phyloP scores from a whole-genome alignment of 2,329 filamentous ascomycete species.

The Microdochium paspali region DNA sequence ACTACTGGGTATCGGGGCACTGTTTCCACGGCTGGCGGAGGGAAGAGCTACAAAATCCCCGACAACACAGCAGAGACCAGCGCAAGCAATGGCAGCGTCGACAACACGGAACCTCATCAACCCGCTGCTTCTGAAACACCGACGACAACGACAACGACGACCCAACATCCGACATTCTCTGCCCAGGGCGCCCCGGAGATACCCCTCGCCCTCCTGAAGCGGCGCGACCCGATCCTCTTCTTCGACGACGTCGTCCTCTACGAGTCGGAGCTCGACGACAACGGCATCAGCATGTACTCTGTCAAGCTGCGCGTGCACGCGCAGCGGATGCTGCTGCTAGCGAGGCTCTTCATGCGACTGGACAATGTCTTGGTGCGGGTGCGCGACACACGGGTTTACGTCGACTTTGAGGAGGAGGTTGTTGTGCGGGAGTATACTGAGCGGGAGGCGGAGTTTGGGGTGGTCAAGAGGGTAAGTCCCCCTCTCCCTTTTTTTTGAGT shows the following conservation, averaged over 20 bases:
- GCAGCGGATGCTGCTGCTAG: slow-evolving; percentile 72
- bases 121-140: neutral
- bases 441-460: slow-evolving; percentile 74
- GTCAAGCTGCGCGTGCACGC: slow-evolving; percentile 94
- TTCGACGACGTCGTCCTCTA: slow-evolving; percentile 95
- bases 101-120: no score
- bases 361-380: slow-evolving; percentile 84
- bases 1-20: slow-evolving; percentile 80
- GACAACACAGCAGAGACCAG: neutral
- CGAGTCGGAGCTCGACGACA: slow-evolving; percentile 96
- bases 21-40: slow-evolving; percentile 19
- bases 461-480: slow-evolving; percentile 58
- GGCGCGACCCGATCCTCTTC: slow-evolving; percentile 89
- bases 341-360: slow-evolving; percentile 83
- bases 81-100: neutral
- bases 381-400: slow-evolving; percentile 82
- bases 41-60: neutral
- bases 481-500: no score
- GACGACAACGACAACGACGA: neutral
- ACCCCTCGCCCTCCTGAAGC: slow-evolving; percentile 76
- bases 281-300: slow-evolving; percentile 83
- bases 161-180: slow-evolving; percentile 4
- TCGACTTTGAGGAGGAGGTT: slow-evolving; percentile 72
- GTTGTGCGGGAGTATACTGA: slow-evolving; percentile 85
- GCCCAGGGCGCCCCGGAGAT: slow-evolving; percentile 40